These are phyloP conservation scores for Simplicillium aogashimaense DNA, from an alignment of 2,329 filamentous ascomycete species.

Conservation along the genomic window DNA sequence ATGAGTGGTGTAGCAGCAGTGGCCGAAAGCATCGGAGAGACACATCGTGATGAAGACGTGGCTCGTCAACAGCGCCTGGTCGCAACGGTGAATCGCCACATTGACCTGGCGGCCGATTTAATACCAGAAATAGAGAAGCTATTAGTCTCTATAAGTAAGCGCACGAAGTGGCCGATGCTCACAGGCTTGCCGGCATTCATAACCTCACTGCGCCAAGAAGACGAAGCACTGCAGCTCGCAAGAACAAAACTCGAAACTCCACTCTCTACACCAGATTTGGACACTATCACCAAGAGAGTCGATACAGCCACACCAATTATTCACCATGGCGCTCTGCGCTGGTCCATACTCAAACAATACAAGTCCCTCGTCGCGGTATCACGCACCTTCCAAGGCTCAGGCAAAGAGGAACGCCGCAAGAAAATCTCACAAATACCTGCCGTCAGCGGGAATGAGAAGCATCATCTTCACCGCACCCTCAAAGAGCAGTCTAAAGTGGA, in stretches of 20 bases:
- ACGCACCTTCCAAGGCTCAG: slow-evolving; percentile 21
- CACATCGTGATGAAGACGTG: too few species aligned
- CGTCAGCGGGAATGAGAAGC: slow-evolving; percentile 15
- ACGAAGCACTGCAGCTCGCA: too few species aligned
- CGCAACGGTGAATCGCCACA: too few species aligned
- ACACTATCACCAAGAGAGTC: slow-evolving; percentile 10
- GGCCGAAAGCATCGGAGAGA: too few species aligned
- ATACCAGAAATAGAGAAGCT: too few species aligned
- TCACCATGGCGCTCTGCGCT: slow-evolving; percentile 15
- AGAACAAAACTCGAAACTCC: too few species aligned
- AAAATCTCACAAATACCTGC: slow-evolving; percentile 12
- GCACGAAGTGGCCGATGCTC: neutral
- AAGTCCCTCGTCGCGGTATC: slow-evolving; percentile 19
- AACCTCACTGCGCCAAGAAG: slow-evolving; percentile 3
- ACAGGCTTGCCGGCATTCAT: neutral
- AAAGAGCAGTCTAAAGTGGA: slow-evolving; percentile 22
- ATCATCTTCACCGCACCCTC: slow-evolving; percentile 18
- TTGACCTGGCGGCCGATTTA: too few species aligned
- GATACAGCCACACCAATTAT: slow-evolving; percentile 14
- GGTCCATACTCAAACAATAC: slow-evolving; percentile 22
- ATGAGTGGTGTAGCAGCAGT: too few species aligned
- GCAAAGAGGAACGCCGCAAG: slow-evolving; percentile 13
- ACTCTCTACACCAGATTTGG: slow-evolving; percentile 6
- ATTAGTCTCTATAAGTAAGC: too few species aligned
- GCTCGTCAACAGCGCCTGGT: too few species aligned